Evolutionary conservation across 176 grass and related monocot genomes (phyloP).

Genomic region (Lolium rigidum): DNA sequence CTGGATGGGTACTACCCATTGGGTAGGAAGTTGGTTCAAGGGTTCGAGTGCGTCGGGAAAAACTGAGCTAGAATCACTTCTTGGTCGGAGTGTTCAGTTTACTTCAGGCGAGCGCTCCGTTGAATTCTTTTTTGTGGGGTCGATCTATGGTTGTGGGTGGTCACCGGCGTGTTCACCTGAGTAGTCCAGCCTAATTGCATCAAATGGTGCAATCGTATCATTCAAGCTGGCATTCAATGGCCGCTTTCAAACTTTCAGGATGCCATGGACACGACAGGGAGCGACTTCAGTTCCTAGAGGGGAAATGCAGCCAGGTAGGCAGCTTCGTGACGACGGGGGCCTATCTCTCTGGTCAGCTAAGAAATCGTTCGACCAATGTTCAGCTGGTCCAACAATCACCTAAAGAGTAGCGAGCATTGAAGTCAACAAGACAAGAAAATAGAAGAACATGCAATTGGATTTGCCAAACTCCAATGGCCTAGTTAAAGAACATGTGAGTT

Average conservation of each 20-base stretch:
- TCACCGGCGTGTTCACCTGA: neutral
- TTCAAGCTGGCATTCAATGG: neutral
- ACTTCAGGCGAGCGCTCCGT: neutral
- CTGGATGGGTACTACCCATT: neutral
- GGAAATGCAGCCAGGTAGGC: neutral
- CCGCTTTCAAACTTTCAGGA: neutral
- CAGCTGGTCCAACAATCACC: no score
- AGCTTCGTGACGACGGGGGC: no score
- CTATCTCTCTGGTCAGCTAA: no score
- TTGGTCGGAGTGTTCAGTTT: neutral
- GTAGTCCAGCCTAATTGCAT: slow-evolving; percentile 18
- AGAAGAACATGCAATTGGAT: no score
- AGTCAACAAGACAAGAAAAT: no score
- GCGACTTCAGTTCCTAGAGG: neutral
- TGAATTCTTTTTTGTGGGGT: neutral
- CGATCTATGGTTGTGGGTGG: neutral
- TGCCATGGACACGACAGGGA: neutral
- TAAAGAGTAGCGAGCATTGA: no score
- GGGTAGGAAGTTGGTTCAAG: neutral
- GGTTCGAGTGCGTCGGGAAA: neutral
- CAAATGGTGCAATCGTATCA: neutral
- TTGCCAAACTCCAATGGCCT: no score
- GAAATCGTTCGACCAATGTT: no score
- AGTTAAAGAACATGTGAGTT: no score
- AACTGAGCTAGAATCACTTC: neutral